A percentile compares a stretch with the other conserved stretches of the same genome.
Evolutionary conservation across 305 asterid genomes (phyloP).

Genomic region (Ruellia speciosa): DNA sequence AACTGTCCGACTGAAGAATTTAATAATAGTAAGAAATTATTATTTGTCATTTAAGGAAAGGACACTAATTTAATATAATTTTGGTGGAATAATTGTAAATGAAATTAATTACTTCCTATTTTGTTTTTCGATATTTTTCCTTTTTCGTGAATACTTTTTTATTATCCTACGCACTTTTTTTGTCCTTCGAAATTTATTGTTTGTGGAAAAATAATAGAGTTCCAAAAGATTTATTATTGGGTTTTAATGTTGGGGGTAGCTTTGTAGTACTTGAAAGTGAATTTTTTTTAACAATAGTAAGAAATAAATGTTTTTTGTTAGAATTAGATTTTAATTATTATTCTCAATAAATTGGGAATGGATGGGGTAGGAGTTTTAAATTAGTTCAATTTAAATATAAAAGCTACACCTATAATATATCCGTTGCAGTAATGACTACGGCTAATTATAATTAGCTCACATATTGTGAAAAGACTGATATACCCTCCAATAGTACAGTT

Average conservation of each 20-base stretch:
- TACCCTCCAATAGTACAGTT: too few relatives aligned
- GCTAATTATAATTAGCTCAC: too few relatives aligned
- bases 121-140: conserved; percentile 21
- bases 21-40: conserved; percentile 37
- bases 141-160: background rate
- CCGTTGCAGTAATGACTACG: background rate
- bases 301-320: background rate
- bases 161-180: background rate
- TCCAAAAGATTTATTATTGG: too few relatives aligned
- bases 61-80: conserved; percentile 32
- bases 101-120: conserved; percentile 23
- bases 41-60: conserved; percentile 38
- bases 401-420: background rate
- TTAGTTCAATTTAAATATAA: background rate
- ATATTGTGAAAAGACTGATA: too few relatives aligned
- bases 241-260: background rate
- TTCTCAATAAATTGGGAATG: background rate
- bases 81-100: conserved; percentile 38
- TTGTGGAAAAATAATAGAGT: too few relatives aligned
- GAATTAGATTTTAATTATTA: background rate
- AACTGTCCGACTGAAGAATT: conserved; percentile 31
- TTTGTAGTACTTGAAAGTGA: conserved; percentile 3
- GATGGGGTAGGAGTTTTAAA: background rate
- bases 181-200: background rate
- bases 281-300: background rate